phyloP scores from a whole-genome alignment of 768 basidiomycete genomes.

The Phlebiopsis gigantea region DNA sequence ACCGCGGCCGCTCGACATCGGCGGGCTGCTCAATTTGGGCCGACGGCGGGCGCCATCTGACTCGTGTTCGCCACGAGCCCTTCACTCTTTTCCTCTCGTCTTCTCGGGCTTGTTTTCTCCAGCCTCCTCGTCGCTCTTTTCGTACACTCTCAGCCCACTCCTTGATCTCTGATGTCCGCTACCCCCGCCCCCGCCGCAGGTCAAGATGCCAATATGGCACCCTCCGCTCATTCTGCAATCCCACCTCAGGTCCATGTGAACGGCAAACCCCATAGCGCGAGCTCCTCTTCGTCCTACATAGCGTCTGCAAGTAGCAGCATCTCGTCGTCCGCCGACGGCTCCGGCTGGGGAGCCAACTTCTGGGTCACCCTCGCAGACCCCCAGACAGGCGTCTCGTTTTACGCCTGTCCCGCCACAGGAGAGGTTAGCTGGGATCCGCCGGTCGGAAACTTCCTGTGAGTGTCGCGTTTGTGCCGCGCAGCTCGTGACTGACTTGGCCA shows the following conservation, averaged over 20 bases:
- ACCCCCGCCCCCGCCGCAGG: not conserved
- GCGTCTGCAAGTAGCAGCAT: not conserved
- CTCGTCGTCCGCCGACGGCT: conserved; percentile 24
- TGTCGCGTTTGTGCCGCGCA: conserved; percentile 9
- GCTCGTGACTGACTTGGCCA: conserved; percentile 22
- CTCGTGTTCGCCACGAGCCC: too few relatives aligned
- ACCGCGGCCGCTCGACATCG: too few relatives aligned
- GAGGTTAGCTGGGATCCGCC: conserved; percentile 94
- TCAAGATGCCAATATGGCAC: not conserved
- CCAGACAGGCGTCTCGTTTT: conserved; percentile 67
- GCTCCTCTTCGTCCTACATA: conserved; percentile 1
- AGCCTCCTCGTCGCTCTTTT: not conserved
- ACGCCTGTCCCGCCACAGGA: conserved; percentile 88
- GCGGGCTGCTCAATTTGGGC: too few relatives aligned
- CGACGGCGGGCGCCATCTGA: too few relatives aligned
- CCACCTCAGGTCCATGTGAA: conserved; percentile 17
- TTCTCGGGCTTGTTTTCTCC: too few relatives aligned
- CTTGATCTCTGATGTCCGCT: not conserved
- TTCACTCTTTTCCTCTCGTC: too few relatives aligned
- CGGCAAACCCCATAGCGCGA: conserved; percentile 7
- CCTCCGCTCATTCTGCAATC: not conserved
- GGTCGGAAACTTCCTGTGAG: conserved; percentile 82
- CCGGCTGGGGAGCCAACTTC: conserved; percentile 81
- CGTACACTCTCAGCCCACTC: not conserved
- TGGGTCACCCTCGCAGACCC: conserved; percentile 95